Base-by-base conservation (phyloP, 2,329 filamentous ascomycete species). In the Monilinia fructicola region DNA sequence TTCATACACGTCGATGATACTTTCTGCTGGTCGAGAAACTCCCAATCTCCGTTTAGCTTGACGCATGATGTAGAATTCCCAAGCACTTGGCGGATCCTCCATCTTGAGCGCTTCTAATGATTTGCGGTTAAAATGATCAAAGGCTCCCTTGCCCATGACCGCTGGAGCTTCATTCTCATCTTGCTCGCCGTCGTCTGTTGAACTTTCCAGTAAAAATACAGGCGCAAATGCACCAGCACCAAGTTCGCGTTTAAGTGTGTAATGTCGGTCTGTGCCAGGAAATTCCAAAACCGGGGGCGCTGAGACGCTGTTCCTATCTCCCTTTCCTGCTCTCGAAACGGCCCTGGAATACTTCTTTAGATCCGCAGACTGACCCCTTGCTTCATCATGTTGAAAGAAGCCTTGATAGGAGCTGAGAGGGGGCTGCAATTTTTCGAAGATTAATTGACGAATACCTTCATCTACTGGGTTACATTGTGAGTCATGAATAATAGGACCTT, bases 31-130 rank as follows among this genome's bases (percentile, higher is more conserved):
- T 18, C 94, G 88, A 68, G 90, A 85, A 0, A 89, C 83, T 0
- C 89, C 90, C 0, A 99, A 82, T 0, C 95, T 90, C 28, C 85
- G 81, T 70, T 94, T 91, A 1, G 91, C 87, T 65, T 92, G 86
- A 1, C 92, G 89, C 81, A 98, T 92, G 78, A 99, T 96, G 79
- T 97, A 91, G 76, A 98, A 99, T 76, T 99, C 95, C 95, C 95
- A 99, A 0, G 91, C 84, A 5, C 88, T 90, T 0, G 94, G 91
- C 0, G 93, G 92, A 42, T 90, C 86, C 79, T 99, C 95, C 87
- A 97, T 93, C 79, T 99, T 99, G 72, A 99, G 83, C 1, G 95
- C 95, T 78, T 97, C 93, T 5, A 95, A 83, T 1, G 81, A 87
- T 50, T 80, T 79, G 0, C 77, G 72, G 55, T 81, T 80, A 44